Conservation (phyloP, 2,329 filamentous ascomycete species). For the Coniochaeta sp. region DNA sequence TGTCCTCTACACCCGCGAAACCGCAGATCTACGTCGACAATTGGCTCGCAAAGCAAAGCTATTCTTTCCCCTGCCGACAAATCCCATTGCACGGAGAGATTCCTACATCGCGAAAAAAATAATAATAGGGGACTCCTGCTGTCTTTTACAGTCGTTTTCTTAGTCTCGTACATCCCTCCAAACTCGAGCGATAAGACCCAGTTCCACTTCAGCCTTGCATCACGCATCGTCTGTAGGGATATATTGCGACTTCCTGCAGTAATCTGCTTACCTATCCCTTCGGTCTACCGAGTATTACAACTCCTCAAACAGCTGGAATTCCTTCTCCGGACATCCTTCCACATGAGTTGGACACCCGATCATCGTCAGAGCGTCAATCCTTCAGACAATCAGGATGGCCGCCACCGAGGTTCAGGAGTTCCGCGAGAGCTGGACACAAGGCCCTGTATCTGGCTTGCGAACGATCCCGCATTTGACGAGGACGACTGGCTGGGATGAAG, state of each 20-base stretch:
- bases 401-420: conserved; percentile 38
- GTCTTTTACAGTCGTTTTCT: background rate
- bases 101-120: background rate
- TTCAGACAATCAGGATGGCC: conserved; percentile 44
- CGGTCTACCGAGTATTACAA: background rate
- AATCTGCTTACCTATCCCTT: background rate
- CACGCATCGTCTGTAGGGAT: background rate
- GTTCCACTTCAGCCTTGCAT: conserved; percentile 1
- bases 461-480: conserved; percentile 23
- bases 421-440: conserved; percentile 33
- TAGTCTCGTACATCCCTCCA: background rate
- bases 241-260: background rate
- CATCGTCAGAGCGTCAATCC: conserved; percentile 32
- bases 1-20: conserved; percentile 6
- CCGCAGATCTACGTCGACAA: conserved; percentile 12
- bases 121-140: background rate
- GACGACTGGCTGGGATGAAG: conserved; percentile 28
- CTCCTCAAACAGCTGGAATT: background rate
- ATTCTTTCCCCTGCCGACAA: conserved; percentile 4
- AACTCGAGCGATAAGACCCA: background rate
- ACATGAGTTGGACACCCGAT: conserved; percentile 42
- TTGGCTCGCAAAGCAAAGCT: conserved; percentile 14
- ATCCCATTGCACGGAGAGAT: background rate
- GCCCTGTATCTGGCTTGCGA: conserved; percentile 26
- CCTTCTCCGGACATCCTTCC: conserved; percentile 10